Conservation (phyloP, 2,329 filamentous ascomycete species). For the Colletotrichum sp. region DNA sequence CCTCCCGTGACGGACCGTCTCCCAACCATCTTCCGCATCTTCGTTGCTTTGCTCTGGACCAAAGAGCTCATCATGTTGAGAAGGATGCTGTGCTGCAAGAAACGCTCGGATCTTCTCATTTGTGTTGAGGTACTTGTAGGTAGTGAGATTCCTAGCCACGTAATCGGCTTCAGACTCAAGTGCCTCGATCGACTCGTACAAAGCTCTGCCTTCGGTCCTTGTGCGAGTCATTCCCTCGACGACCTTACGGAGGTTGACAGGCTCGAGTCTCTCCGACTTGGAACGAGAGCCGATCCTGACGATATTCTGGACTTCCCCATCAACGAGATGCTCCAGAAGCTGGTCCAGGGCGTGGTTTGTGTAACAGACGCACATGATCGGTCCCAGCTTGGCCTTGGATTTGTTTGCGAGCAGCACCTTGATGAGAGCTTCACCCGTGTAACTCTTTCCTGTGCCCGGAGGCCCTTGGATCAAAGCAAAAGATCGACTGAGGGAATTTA, state of each 20-base stretch:
- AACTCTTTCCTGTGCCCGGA: conserved; percentile 74
- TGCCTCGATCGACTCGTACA: too few species aligned
- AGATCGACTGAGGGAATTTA: conserved; percentile 55
- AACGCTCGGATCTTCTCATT: too few species aligned
- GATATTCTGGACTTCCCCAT: conserved; percentile 52
- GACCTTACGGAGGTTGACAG: conserved; percentile 53
- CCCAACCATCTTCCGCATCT: too few species aligned
- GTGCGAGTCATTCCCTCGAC: conserved; percentile 10
- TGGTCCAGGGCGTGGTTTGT: conserved; percentile 58
- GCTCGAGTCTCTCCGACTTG: conserved; percentile 56
- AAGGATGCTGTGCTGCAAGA: too few species aligned
- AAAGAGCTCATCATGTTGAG: too few species aligned
- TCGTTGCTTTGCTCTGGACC: too few species aligned
- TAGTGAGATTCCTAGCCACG: too few species aligned
- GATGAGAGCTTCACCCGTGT: conserved; percentile 64
- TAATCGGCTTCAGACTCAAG: too few species aligned
- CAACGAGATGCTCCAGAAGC: conserved; percentile 64
- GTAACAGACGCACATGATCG: conserved; percentile 58
- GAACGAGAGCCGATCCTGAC: conserved; percentile 67
- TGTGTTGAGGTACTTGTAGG: too few species aligned
- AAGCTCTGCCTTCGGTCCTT: too few species aligned
- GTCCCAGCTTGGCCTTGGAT: conserved; percentile 43
- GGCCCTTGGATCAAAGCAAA: conserved; percentile 72
- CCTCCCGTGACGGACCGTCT: too few species aligned
- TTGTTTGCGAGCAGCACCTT: conserved; percentile 55